Percentiles rank a stretch among this genome's conserved stretches.
Conservation (phyloP, 2,329 filamentous ascomycete species). For the Hypomyces perniciosus region DNA sequence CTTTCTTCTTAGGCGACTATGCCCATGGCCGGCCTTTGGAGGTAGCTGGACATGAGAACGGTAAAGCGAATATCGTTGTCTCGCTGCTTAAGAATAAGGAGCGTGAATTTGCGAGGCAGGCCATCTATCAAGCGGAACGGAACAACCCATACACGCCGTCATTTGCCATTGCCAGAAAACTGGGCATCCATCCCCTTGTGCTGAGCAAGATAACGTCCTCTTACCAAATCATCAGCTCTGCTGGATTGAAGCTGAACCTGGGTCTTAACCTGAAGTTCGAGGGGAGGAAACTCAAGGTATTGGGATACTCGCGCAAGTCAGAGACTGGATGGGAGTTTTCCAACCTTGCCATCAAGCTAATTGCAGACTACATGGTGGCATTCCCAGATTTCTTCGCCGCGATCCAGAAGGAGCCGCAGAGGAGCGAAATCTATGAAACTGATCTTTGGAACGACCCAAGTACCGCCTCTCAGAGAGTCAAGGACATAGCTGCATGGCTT, state of each 20-base stretch:
- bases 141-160: slow-evolving; percentile 76
- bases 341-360: slow-evolving; percentile 69
- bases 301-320: slow-evolving; percentile 88
- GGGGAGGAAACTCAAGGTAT: slow-evolving; percentile 86
- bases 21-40: slow-evolving; percentile 88
- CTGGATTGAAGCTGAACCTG: slow-evolving; percentile 78
- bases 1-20: slow-evolving; percentile 91
- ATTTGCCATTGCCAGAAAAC: slow-evolving; percentile 76
- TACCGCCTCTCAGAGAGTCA: slow-evolving; percentile 71
- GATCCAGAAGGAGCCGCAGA: slow-evolving; percentile 78
- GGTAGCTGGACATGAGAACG: slow-evolving; percentile 65
- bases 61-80: slow-evolving; percentile 75
- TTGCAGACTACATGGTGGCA: slow-evolving; percentile 82
- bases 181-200: slow-evolving; percentile 77
- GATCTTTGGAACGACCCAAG: slow-evolving; percentile 75
- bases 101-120: slow-evolving; percentile 69
- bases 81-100: slow-evolving; percentile 67
- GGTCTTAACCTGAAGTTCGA: slow-evolving; percentile 97
- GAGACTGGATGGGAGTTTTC: slow-evolving; percentile 94
- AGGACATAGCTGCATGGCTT: slow-evolving; percentile 90
- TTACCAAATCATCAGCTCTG: slow-evolving; percentile 73
- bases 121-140: slow-evolving; percentile 65
- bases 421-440: slow-evolving; percentile 74
- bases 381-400: slow-evolving; percentile 95
- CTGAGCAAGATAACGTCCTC: slow-evolving; percentile 95